Evolutionary conservation across 2,329 filamentous ascomycete species (phyloP).

Genomic region (Neofusicoccum umdonicola): DNA sequence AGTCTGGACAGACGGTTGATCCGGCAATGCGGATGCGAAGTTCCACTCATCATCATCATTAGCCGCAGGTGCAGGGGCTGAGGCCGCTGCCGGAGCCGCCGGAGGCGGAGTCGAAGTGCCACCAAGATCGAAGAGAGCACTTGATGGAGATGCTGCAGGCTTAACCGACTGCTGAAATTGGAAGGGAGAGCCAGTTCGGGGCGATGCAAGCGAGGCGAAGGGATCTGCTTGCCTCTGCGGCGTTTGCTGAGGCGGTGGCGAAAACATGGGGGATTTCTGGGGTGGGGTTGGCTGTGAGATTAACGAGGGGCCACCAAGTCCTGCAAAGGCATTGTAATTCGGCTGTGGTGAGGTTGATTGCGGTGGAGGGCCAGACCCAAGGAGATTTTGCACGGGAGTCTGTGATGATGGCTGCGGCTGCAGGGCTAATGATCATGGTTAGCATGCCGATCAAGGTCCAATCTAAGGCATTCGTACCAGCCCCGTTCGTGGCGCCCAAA

Average conservation of each 20-base stretch:
- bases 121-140: constrained; percentile 35
- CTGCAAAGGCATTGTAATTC: constrained; percentile 58
- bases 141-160: constrained; percentile 29
- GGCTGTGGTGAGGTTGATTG: constrained; percentile 48
- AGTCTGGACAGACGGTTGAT: constrained; percentile 60
- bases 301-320: constrained; percentile 43
- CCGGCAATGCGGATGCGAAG: constrained; percentile 82
- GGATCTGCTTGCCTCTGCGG: constrained; percentile 50
- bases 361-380: constrained; percentile 43
- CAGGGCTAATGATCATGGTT: background rate
- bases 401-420: constrained; percentile 41
- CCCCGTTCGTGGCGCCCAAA: constrained; percentile 59
- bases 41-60: constrained; percentile 97
- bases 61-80: constrained; percentile 42
- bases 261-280: constrained; percentile 38
- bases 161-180: constrained; percentile 47
- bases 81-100: background rate
- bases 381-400: constrained; percentile 58
- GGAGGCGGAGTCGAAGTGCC: constrained; percentile 22
- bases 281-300: constrained; percentile 46
- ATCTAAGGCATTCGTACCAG: constrained; percentile 21
- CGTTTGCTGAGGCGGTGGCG: constrained; percentile 36
- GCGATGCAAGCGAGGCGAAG: constrained; percentile 58
- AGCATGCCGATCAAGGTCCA: background rate
- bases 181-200: constrained; percentile 50